These are phyloP conservation scores for fission yeast (Schizosaccharomyces pombe) DNA, from an alignment of 805 yeast genomes.

Conservation along the genomic window DNA sequence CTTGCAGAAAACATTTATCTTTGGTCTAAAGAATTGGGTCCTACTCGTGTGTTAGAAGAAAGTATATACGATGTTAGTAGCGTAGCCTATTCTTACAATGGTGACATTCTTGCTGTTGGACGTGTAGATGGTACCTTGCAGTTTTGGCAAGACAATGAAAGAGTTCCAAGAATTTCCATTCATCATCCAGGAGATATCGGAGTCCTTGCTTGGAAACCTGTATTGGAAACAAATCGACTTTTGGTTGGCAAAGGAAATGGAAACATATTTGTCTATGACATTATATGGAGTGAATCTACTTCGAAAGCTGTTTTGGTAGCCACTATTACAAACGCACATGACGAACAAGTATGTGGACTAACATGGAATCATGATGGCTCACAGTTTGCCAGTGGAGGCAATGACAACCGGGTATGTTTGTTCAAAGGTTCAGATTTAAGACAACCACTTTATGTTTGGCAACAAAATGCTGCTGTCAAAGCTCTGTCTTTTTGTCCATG, in stretches of 20 bases:
- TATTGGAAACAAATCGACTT: background rate
- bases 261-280: background rate
- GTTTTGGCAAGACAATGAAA: slow-evolving; percentile 77
- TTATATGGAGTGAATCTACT: background rate
- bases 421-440: slow-evolving; percentile 44
- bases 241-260: slow-evolving; percentile 1
- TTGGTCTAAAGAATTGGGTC: slow-evolving; percentile 27
- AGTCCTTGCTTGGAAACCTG: slow-evolving; percentile 53
- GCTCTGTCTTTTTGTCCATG: slow-evolving; percentile 84
- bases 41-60: background rate
- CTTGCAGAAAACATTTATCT: slow-evolving; percentile 61
- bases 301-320: background rate
- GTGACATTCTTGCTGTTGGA: slow-evolving; percentile 65
- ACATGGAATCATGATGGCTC: slow-evolving; percentile 66
- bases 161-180: slow-evolving; percentile 43
- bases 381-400: slow-evolving; percentile 79
- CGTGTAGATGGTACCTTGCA: slow-evolving; percentile 63
- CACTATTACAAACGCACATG: background rate
- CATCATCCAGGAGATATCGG: slow-evolving; percentile 59
- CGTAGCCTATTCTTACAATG: slow-evolving; percentile 61
- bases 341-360: slow-evolving; percentile 46
- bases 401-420: slow-evolving; percentile 74
- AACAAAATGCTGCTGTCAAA: slow-evolving; percentile 69
- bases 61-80: background rate
- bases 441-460: slow-evolving; percentile 16